Percentiles rank a stretch among this genome's conserved stretches.
Conservation (phyloP, 2,329 filamentous ascomycete species). For the Leptographium wingfieldii region DNA sequence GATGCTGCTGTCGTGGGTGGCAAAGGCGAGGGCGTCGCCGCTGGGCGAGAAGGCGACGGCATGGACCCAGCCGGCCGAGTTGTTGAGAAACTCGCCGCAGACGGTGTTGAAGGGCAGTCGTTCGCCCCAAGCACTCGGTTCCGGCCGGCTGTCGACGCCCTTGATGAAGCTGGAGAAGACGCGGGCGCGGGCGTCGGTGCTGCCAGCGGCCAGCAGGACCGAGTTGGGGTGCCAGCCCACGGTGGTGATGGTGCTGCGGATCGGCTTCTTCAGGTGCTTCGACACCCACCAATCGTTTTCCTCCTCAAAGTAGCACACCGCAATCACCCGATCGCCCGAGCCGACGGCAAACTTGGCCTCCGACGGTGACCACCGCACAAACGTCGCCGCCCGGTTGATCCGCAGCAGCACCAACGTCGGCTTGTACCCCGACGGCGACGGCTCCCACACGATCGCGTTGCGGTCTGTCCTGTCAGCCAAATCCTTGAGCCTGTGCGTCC, state of each 20-base stretch:
- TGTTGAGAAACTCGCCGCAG: slow-evolving; percentile 91
- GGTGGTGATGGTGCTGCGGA: slow-evolving; percentile 90
- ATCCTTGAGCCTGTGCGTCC: no score
- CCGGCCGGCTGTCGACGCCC: slow-evolving; percentile 74
- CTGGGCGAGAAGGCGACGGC: slow-evolving; percentile 85
- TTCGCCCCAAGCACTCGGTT: slow-evolving; percentile 87
- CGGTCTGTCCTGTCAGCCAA: slow-evolving; percentile 48
- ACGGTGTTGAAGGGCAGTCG: slow-evolving; percentile 95
- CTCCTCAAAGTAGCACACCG: slow-evolving; percentile 96
- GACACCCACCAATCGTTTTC: slow-evolving; percentile 99
- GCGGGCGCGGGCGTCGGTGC: slow-evolving; percentile 91
- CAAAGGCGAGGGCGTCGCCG: slow-evolving; percentile 86
- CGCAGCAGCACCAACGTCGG: slow-evolving; percentile 92
- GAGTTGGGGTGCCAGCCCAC: slow-evolving; percentile 97
- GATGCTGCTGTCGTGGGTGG: slow-evolving; percentile 89
- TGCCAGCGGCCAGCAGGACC: slow-evolving; percentile 84
- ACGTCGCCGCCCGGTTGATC: slow-evolving; percentile 93
- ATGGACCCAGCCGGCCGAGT: slow-evolving; percentile 94
- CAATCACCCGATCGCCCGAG: slow-evolving; percentile 88
- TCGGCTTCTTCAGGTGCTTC: slow-evolving; percentile 98
- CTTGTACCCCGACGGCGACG: slow-evolving; percentile 84
- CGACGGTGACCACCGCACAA: slow-evolving; percentile 91
- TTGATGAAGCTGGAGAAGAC: slow-evolving; percentile 97
- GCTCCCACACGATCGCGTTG: slow-evolving; percentile 97
- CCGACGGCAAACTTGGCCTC: slow-evolving; percentile 97